Base-by-base conservation (phyloP, 2,329 filamentous ascomycete genomes). In the Fusarium sterilihyphosum region DNA sequence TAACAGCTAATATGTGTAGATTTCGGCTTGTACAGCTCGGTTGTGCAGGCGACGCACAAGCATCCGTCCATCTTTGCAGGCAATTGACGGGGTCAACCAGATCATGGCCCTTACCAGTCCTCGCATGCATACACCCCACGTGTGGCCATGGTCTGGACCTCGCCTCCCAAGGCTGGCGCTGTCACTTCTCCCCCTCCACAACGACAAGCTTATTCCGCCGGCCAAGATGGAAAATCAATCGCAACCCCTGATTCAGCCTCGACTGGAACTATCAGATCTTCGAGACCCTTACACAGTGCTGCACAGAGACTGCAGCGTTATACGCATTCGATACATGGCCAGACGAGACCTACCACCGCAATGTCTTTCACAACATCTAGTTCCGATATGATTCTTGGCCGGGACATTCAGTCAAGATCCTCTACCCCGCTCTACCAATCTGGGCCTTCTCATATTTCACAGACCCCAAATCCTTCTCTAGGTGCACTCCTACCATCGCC, bases 1-100 rank as follows among this genome's bases (percentile, higher is more conserved):
- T 37, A 50, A 33, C 66, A 50, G 47, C 62, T 65, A 44, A 63
- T 17, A 13, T n/a, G 9, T 33, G 4, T 67, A 96, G 95, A 98
- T 84, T 94, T 93, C 82, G 88, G 87, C 61, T 88, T 94, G 40
- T 92, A 91, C 69, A 91, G 94, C 65, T 90, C 92, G 1, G 93
- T 98, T 7, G 95, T 98, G 22, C 93, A 98, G 66, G 92, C 91
- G 41, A 96, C 94, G 40, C 95, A 98, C 83, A 89, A 91, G 57
- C 90, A 94, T 81, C 93, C 92, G 79, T 86, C 91, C 70, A 92
- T 98, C 59, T 98, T 98, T 81, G 78, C 84, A 79, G 88, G 90
- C 62, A 80, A 83, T 75, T 84, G 81, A 84, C 73, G 79, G 73
- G 70, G 71, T 71, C 62, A 74, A 76, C 77, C 78, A 76, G 78